Evolutionary conservation across 768 basidiomycete genomes (phyloP), one percentile per base, ranked within the genome.

Genomic region (Phylloporus rhodoxanthus): DNA sequence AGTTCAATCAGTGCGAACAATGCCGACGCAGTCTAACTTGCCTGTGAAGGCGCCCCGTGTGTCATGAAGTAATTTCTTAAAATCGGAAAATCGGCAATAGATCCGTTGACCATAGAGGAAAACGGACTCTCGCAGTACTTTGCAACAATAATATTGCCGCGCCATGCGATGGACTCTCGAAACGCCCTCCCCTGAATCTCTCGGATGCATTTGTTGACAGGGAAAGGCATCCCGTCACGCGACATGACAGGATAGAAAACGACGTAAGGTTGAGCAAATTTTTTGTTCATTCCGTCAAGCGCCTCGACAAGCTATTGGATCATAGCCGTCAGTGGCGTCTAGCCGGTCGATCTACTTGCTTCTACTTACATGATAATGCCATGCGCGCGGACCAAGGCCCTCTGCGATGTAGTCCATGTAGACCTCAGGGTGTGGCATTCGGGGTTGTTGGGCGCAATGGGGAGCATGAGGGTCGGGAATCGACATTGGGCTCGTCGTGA

Each of bases 381-480:
- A 90, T 14, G 82, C 78, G 50, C 81, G 76, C 15, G 79, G 68
- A 28, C 82, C 83, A 51, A 79, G 73, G 46, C 79, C 77, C 68
- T 89, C 85, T 60, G 85, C 86, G 57, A 91, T 82, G 67, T 84
- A 86, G 68, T 90, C 86, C 87, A 91, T 91, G 62, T 85, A 80
- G 36, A 87, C 78, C 65, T 90, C 87, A 10, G 88, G 88, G 65
- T 91, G 88, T 0, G 88, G 88, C 73, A 87, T 77, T 45, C 83
- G 81, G 40, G 80, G 69, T 28, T 75, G 75, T 25, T 74, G 67
- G 48, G 70, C 63, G 38, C 72, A 72, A 47, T 75, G 75, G 10
- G 73, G 66, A 13, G 68, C 68, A 51, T 77, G 75, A 40, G 75
- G 73, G 48, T 71, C 67, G 15, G 71, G 69, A 50, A 72, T 58